Evolutionary conservation across 192 early-diverging fungal species (phyloP).

Genomic region (Podochytrium sp.): DNA sequence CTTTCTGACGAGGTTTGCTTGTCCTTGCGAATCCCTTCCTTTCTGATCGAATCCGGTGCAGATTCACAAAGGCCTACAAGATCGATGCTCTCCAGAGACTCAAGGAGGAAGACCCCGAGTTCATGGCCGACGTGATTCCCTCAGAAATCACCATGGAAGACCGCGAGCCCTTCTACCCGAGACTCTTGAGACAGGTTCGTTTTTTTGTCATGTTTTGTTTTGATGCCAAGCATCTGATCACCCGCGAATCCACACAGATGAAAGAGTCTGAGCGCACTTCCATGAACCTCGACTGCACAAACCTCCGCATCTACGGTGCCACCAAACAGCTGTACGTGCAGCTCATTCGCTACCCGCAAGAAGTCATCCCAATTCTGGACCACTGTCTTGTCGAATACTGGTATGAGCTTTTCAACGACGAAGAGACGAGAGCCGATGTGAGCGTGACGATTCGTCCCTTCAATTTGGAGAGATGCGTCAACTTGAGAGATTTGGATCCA

Average conservation of each 20-base stretch:
- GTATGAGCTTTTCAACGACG: conserved; percentile 68
- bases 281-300: conserved; percentile 89
- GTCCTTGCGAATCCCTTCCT: no score
- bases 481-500: conserved; percentile 91
- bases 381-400: conserved; percentile 78
- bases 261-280: conserved; percentile 63
- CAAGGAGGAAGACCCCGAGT: conserved; percentile 16
- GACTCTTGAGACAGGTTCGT: not conserved
- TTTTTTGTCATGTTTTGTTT: no score
- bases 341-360: conserved; percentile 90
- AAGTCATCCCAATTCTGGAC: conserved; percentile 95
- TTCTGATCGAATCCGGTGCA: no score
- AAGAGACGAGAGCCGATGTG: conserved; percentile 52
- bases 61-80: conserved; percentile 17
- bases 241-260: conserved; percentile 67
- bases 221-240: no score
- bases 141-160: not conserved
- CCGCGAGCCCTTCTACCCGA: not conserved
- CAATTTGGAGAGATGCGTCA: conserved; percentile 75
- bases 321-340: conserved; percentile 80
- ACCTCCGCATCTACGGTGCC: conserved; percentile 72
- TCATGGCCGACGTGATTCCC: not conserved
- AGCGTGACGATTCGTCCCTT: conserved; percentile 81
- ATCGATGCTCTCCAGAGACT: conserved; percentile 2
- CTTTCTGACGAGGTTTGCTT: conserved; percentile 9